phyloP scores from a whole-genome alignment of 2,329 filamentous ascomycete genomes.

The Cytospora piceicola region DNA sequence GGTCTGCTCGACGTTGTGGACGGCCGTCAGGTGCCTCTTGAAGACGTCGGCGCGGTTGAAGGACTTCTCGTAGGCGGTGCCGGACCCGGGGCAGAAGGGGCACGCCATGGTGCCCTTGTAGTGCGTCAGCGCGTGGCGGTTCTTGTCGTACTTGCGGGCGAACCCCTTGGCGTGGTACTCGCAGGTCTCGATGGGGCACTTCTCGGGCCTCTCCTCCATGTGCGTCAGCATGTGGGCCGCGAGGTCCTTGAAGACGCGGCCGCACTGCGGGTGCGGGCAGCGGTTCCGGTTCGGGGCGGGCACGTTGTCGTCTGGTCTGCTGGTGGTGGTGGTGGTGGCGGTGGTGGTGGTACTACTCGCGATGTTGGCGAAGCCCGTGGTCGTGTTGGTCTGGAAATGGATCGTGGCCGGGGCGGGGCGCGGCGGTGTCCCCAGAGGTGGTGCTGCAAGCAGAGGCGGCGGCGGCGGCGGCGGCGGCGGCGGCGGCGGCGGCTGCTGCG shows the following conservation, averaged over 20 bases:
- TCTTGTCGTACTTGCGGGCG: conserved; percentile 97
- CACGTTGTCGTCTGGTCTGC: conserved; percentile 39
- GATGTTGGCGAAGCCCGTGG: conserved; percentile 17
- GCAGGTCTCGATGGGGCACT: conserved; percentile 91
- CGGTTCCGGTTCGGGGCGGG: conserved; percentile 49
- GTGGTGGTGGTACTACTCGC: conserved; percentile 33
- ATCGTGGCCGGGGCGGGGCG: conserved; percentile 20
- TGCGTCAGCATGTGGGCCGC: conserved; percentile 96
- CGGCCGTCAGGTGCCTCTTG: conserved; percentile 90
- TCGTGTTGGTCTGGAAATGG: conserved; percentile 25
- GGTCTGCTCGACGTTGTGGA: conserved; percentile 93
- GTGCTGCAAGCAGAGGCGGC: conserved; percentile 20
- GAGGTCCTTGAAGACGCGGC: conserved; percentile 64
- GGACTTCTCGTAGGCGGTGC: conserved; percentile 86
- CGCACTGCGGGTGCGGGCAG: conserved; percentile 62
- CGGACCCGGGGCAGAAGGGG: conserved; percentile 89
- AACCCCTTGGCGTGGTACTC: conserved; percentile 95
- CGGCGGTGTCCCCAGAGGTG: conserved; percentile 23
- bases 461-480: conserved; percentile 28
- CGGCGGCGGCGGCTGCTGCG: conserved; percentile 25
- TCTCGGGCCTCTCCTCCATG: conserved; percentile 89
- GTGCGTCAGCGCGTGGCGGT: conserved; percentile 91
- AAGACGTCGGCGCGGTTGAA: conserved; percentile 98
- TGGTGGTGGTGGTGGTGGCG: conserved; percentile 30
- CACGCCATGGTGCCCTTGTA: conserved; percentile 97